These are phyloP conservation scores for Cubamyces lactineus DNA, from an alignment of 768 basidiomycete species.

Conservation along the genomic window DNA sequence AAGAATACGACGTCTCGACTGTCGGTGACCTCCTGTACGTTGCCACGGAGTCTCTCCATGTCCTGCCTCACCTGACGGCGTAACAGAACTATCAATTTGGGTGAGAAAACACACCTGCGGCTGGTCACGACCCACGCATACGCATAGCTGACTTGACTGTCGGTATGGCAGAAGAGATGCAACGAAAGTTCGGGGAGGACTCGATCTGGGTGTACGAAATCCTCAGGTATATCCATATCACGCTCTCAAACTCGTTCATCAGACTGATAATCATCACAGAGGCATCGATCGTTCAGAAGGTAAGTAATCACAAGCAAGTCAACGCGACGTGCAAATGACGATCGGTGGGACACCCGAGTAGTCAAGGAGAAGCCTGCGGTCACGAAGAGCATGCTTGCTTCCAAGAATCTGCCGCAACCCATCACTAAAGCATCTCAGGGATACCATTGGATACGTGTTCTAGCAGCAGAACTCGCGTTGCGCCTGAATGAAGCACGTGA, in stretches of 20 bases:
- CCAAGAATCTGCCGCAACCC: slow-evolving; percentile 88
- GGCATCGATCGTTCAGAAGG: slow-evolving; percentile 92
- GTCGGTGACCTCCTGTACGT: slow-evolving; percentile 90
- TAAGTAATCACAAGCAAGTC: slow-evolving; percentile 32
- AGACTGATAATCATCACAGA: slow-evolving; percentile 38
- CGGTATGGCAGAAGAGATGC: slow-evolving; percentile 69
- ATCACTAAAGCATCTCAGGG: slow-evolving; percentile 78
- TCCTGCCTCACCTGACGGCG: not conserved
- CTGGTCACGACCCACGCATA: too few species aligned
- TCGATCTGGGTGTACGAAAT: slow-evolving; percentile 93
- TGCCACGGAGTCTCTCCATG: not conserved
- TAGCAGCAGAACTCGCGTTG: slow-evolving; percentile 88
- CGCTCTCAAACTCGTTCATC: too few species aligned
- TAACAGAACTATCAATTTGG: slow-evolving; percentile 60
- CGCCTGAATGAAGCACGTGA: slow-evolving; percentile 83
- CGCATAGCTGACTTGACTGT: slow-evolving; percentile 66
- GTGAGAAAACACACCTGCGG: slow-evolving; percentile 38
- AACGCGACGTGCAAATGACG: not conserved
- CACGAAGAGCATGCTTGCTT: slow-evolving; percentile 92
- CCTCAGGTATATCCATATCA: slow-evolving; percentile 58
- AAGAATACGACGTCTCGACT: slow-evolving; percentile 86
- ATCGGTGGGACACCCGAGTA: slow-evolving; percentile 34
- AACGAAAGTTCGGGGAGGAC: slow-evolving; percentile 77
- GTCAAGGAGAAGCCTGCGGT: slow-evolving; percentile 83
- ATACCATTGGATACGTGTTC: slow-evolving; percentile 87